Percentiles rank a stretch among this genome's conserved stretches.
Conservation (phyloP, 768 basidiomycete species). For the Tulasnella sp. region DNA sequence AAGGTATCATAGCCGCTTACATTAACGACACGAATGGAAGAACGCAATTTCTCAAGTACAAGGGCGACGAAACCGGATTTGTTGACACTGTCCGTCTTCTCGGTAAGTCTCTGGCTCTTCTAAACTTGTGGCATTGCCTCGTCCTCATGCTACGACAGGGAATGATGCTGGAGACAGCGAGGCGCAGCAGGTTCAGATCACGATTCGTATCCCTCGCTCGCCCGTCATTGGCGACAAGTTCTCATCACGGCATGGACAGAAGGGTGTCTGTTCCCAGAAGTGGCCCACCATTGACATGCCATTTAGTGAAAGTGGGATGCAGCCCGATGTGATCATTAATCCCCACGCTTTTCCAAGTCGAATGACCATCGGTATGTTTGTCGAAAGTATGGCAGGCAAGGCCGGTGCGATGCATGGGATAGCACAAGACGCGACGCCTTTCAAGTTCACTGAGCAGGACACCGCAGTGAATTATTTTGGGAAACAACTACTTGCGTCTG, state of each 20-base stretch:
- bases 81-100: slow-evolving; percentile 86
- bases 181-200: slow-evolving; percentile 86
- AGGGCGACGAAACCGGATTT: slow-evolving; percentile 85
- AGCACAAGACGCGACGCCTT: slow-evolving; percentile 97
- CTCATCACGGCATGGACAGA: slow-evolving; percentile 97
- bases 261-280: slow-evolving; percentile 98
- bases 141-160: slow-evolving; percentile 34
- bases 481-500: slow-evolving; percentile 81
- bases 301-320: slow-evolving; percentile 96
- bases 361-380: slow-evolving; percentile 99
- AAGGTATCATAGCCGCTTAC: slow-evolving; percentile 71
- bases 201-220: slow-evolving; percentile 82
- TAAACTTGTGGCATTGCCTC: neutral
- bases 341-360: slow-evolving; percentile 98
- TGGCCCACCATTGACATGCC: slow-evolving; percentile 99
- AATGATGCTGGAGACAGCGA: slow-evolving; percentile 79
- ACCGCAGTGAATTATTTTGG: slow-evolving; percentile 98
- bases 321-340: slow-evolving; percentile 98
- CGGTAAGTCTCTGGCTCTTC: slow-evolving; percentile 35
- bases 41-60: slow-evolving; percentile 87
- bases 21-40: slow-evolving; percentile 72
- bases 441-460: slow-evolving; percentile 96
- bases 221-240: slow-evolving; percentile 99
- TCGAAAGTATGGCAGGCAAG: slow-evolving; percentile 99
- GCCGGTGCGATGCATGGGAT: slow-evolving; percentile 97